A percentile compares a stretch with the other conserved stretches of the same genome.
These are phyloP conservation scores for Paraconiothyrium sp. DNA, from an alignment of 2,329 filamentous ascomycete species.

Conservation along the genomic window DNA sequence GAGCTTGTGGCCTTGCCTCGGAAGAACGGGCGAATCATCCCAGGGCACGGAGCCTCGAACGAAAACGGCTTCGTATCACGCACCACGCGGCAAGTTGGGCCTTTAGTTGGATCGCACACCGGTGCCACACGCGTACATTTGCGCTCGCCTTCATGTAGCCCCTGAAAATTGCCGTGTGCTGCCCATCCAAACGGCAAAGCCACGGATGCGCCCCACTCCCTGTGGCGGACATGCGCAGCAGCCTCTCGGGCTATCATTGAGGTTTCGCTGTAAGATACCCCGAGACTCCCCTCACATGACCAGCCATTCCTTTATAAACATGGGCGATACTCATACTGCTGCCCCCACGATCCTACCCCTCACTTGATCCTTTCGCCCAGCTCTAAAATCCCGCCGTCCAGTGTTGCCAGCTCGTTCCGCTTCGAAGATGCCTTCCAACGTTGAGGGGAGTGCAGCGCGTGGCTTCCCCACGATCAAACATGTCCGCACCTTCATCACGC, in stretches of 20 bases:
- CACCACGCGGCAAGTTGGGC: background rate
- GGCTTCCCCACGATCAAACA: conserved; percentile 80
- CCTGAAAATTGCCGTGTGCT: background rate
- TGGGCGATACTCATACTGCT: conserved; percentile 20
- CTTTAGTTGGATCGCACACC: background rate
- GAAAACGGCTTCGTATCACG: background rate
- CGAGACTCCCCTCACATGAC: conserved; percentile 34
- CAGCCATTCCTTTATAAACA: conserved; percentile 33
- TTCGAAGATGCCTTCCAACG: conserved; percentile 38
- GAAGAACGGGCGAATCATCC: background rate
- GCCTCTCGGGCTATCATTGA: conserved; percentile 23
- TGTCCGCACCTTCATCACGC: conserved; percentile 76
- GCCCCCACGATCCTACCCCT: conserved; percentile 30
- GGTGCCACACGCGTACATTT: background rate
- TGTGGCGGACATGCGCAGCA: conserved; percentile 18
- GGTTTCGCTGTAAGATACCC: conserved; percentile 43
- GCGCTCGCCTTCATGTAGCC: background rate
- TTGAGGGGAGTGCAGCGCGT: conserved; percentile 47
- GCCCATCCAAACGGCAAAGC: background rate
- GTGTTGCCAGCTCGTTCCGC: conserved; percentile 2
- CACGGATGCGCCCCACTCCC: conserved; percentile 29
- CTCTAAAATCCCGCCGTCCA: conserved; percentile 1
- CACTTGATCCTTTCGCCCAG: conserved; percentile 13
- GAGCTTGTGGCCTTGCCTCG: conserved; percentile 3
- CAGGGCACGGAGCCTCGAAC: background rate